phyloP scores from a whole-genome alignment of 2,329 filamentous ascomycete genomes.

The Exophiala sp. region DNA sequence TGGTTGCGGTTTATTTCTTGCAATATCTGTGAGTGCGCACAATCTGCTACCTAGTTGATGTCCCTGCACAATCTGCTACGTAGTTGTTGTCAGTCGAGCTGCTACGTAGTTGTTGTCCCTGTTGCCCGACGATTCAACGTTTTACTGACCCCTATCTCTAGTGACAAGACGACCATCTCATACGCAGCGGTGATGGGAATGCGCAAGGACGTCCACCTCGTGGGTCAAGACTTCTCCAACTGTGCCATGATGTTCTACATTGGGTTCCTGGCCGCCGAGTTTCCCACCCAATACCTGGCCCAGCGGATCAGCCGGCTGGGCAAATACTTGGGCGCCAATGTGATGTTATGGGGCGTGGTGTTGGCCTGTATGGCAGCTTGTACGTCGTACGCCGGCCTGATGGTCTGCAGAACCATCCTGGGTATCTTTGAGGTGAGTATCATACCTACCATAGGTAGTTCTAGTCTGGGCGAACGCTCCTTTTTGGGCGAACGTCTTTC shows the following conservation, averaged over 20 bases:
- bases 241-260: conserved; percentile 54
- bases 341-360: conserved; percentile 39
- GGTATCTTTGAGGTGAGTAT: conserved; percentile 40
- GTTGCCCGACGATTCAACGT: no score
- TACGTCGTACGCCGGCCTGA: conserved; percentile 40
- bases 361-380: conserved; percentile 42
- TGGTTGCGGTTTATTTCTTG: conserved; percentile 33
- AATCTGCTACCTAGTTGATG: no score
- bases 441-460: no score
- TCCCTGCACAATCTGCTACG: no score
- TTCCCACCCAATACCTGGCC: conserved; percentile 37
- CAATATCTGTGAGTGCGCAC: conserved; percentile 30
- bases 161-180: conserved; percentile 31
- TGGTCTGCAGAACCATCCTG: conserved; percentile 43
- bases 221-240: conserved; percentile 47
- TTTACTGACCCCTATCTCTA: background rate
- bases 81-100: no score
- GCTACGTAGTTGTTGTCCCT: conserved; percentile 19
- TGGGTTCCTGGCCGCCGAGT: conserved; percentile 43
- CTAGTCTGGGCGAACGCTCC: no score
- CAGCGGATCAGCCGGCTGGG: conserved; percentile 31
- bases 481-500: no score
- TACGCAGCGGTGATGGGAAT: conserved; percentile 58
- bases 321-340: conserved; percentile 21
- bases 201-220: conserved; percentile 46